Evolutionary conservation across 768 basidiomycete species (phyloP).

Genomic region (Podaxis pistillaris): DNA sequence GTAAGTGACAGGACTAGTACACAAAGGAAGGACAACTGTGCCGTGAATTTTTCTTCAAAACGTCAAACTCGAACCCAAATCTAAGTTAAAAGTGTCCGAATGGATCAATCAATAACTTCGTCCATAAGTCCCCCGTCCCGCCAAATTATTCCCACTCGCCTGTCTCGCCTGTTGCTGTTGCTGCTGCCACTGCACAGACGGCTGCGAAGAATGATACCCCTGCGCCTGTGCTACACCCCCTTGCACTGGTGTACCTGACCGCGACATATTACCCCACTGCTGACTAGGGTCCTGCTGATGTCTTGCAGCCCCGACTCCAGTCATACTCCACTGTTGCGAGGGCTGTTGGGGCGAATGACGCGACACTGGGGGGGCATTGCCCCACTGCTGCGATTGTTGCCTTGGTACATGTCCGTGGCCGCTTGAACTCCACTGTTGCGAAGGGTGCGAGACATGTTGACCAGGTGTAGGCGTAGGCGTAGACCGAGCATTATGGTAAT

Average conservation of each 20-base stretch:
- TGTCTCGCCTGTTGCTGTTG: constrained; percentile 17
- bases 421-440: constrained; percentile 11
- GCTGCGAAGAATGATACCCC: neutral
- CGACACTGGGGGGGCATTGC: constrained; percentile 4
- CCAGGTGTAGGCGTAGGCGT: constrained; percentile 11
- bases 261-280: constrained; percentile 1
- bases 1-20: neutral
- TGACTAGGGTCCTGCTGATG: constrained; percentile 7
- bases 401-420: constrained; percentile 13
- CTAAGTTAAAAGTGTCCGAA: neutral
- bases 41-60: neutral
- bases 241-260: constrained; percentile 8
- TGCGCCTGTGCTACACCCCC: neutral
- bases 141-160: constrained; percentile 17
- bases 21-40: constrained; percentile 1
- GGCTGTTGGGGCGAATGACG: constrained; percentile 5
- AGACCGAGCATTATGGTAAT: constrained; percentile 15
- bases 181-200: constrained; percentile 14
- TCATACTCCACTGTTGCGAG: constrained; percentile 6
- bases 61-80: neutral
- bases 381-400: constrained; percentile 16
- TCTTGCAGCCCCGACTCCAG: neutral
- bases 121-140: constrained; percentile 15
- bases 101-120: constrained; percentile 2
- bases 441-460: constrained; percentile 15